Conservation (phyloP, 139 green algal genomes). For the Coccomyxa sp. region DNA sequence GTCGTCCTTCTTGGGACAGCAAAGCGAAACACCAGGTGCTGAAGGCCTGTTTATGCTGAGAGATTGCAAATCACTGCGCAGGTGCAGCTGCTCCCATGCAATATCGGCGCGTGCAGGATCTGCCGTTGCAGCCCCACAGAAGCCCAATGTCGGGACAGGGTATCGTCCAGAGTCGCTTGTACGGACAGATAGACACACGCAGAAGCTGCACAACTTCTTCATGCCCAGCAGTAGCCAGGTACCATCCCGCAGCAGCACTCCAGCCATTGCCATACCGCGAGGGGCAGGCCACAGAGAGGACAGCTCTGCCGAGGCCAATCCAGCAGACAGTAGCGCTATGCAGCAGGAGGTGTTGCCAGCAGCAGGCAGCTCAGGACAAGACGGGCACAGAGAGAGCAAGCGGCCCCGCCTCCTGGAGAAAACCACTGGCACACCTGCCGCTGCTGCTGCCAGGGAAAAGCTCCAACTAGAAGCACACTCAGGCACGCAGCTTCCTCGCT, state of each 20-base stretch:
- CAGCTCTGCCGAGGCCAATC: background rate
- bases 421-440: too few relatives aligned
- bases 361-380: background rate
- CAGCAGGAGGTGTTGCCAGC: too few relatives aligned
- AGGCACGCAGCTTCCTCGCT: background rate
- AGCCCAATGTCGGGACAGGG: background rate
- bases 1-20: background rate
- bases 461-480: background rate
- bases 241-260: constrained; percentile 39
- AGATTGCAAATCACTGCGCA: background rate
- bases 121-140: background rate
- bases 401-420: too few relatives aligned
- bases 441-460: too few relatives aligned
- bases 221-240: constrained; percentile 62
- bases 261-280: background rate
- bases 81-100: too few relatives aligned
- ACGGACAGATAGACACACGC: constrained; percentile 36
- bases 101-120: too few relatives aligned
- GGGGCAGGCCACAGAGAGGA: background rate
- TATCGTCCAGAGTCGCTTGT: background rate
- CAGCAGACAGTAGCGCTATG: too few relatives aligned
- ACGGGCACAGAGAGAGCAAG: background rate
- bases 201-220: constrained; percentile 63
- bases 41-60: background rate
- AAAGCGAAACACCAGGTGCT: background rate